Evolutionary conservation across 2,329 filamentous ascomycete species (phyloP).

Genomic region (Neoascochyta sp.): DNA sequence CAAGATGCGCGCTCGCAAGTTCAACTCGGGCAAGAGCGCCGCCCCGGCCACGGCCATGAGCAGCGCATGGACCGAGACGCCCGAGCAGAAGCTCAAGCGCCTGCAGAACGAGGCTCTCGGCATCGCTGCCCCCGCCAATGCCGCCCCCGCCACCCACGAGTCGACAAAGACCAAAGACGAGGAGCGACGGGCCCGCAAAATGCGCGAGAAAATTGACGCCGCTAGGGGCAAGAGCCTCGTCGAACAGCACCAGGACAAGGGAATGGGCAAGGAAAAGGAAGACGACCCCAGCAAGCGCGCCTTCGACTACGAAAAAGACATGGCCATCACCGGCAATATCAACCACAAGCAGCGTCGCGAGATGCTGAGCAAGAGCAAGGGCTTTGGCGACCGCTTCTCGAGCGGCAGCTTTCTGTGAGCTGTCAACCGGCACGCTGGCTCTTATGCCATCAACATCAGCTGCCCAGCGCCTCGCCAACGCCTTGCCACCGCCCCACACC

Average conservation of each 20-base stretch:
- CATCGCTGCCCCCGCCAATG: constrained; percentile 48
- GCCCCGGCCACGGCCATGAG: constrained; percentile 52
- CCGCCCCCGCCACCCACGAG: no score
- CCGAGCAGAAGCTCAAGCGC: constrained; percentile 77
- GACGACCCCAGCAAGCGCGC: constrained; percentile 87
- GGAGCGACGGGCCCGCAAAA: constrained; percentile 47
- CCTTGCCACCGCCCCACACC: no score
- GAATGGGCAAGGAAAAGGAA: constrained; percentile 60
- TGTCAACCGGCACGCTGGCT: no score
- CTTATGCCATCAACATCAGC: no score
- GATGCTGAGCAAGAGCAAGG: constrained; percentile 71
- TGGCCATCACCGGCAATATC: constrained; percentile 70
- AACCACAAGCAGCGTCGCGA: constrained; percentile 71
- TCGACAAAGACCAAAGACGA: constrained; percentile 40
- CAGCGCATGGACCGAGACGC: constrained; percentile 82
- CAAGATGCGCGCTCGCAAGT: constrained; percentile 76
- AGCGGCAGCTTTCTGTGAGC: constrained; percentile 62
- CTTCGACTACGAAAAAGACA: constrained; percentile 93
- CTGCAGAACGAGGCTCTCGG: constrained; percentile 81
- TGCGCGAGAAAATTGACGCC: constrained; percentile 55
- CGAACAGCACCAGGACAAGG: constrained; percentile 46
- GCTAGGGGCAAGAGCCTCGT: constrained; percentile 44
- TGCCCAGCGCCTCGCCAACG: no score
- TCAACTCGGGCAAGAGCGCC: constrained; percentile 66
- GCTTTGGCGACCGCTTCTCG: constrained; percentile 78